These are phyloP conservation scores for Fusarium sacchari DNA, from an alignment of 2,329 filamentous ascomycete species.

Conservation along the genomic window DNA sequence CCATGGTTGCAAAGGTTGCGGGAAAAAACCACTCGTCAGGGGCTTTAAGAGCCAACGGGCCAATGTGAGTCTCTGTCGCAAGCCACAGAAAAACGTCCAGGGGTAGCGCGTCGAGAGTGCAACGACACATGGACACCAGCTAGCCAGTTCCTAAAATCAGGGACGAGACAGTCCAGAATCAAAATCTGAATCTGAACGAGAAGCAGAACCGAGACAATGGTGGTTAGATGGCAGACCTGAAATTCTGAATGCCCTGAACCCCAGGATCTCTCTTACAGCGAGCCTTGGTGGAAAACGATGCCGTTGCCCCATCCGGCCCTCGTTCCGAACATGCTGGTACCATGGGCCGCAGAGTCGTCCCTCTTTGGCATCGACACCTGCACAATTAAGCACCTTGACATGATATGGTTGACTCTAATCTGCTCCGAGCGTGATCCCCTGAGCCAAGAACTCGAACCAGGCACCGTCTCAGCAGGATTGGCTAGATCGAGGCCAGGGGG, in stretches of 20 bases:
- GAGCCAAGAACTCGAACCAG: conserved; percentile 28
- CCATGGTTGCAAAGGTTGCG: conserved; percentile 13
- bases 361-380: conserved; percentile 3
- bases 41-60: conserved; percentile 14
- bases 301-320: conserved; percentile 29
- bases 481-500: conserved; percentile 32
- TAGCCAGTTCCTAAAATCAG: conserved; percentile 4
- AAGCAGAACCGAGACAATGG: conserved; percentile 23
- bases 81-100: conserved; percentile 30
- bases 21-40: conserved; percentile 26
- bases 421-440: conserved; percentile 30
- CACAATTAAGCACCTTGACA: conserved; percentile 25
- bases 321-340: conserved; percentile 31
- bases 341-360: conserved; percentile 2
- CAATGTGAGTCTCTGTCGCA: conserved; percentile 18
- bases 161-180: conserved; percentile 9
- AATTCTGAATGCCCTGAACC: background rate
- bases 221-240: background rate
- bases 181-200: conserved; percentile 12
- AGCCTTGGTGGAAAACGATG: background rate
- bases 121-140: conserved; percentile 1
- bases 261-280: conserved; percentile 6
- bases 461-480: conserved; percentile 36
- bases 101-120: conserved; percentile 3
- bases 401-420: conserved; percentile 33